Evolutionary conservation across 441 rosid genomes (phyloP).

Genomic region (Jatropha multifida): DNA sequence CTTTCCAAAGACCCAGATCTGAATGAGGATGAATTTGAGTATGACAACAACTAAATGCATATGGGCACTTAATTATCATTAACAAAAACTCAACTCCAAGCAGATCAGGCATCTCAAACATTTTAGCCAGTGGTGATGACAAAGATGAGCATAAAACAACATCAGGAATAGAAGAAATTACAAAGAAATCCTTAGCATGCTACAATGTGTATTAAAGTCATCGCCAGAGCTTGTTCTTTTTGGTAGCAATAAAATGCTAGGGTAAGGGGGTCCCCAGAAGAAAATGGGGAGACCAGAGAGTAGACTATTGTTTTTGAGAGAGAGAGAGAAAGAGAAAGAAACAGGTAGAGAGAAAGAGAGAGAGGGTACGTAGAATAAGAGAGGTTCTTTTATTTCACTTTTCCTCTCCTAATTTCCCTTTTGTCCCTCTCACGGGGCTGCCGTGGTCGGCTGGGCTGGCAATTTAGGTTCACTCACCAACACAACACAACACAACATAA

Average conservation of each 20-base stretch:
- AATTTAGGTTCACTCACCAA: constrained; percentile 36
- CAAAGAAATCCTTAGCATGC: constrained; percentile 23
- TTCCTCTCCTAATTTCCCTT: constrained; percentile 23
- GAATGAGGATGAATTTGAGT: constrained; percentile 30
- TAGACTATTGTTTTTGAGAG: constrained; percentile 3
- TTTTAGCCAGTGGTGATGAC: constrained; percentile 8
- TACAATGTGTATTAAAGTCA: constrained; percentile 42
- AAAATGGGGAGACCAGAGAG: constrained; percentile 27
- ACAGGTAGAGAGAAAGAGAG: constrained; percentile 25
- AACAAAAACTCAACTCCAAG: constrained; percentile 32
- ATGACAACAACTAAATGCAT: constrained; percentile 28
- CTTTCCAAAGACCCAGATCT: constrained; percentile 59
- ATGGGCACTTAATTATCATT: constrained; percentile 30
- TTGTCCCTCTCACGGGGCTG: constrained; percentile 69
- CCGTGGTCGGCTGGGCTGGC: constrained; percentile 64
- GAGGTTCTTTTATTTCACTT: constrained; percentile 13
- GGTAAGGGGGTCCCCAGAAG: constrained; percentile 36
- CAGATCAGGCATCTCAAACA: constrained; percentile 40
- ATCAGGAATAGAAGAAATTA: constrained; percentile 37
- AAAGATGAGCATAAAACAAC: constrained; percentile 31
- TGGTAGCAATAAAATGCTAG: constrained; percentile 19
- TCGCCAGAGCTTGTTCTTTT: constrained; percentile 19
- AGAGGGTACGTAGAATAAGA: constrained; percentile 33
- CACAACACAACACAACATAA: constrained; percentile 15
- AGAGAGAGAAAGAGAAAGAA: constrained; percentile 25